Base-by-base conservation (phyloP, 2,329 filamentous ascomycete species). In the Aspergillus cejpii region DNA sequence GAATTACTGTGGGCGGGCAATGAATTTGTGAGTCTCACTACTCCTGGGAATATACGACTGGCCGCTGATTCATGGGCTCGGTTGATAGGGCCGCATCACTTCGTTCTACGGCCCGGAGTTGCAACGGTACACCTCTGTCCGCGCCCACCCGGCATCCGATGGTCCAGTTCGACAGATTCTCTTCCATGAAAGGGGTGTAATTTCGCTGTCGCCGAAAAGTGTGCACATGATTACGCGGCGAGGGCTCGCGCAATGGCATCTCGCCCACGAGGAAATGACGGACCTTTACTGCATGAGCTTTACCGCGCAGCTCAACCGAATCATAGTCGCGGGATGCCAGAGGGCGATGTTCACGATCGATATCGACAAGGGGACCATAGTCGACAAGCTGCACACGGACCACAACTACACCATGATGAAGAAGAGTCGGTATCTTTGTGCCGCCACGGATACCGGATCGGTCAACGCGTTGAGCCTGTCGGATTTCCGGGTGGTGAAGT, bases 271-370 rank as follows among this genome's bases (percentile, higher is more conserved):
- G 33, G 84, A 85, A 44, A 94, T 97, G 84, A 81, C 78, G 52
- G 87, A 96, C 61, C 72, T 98, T 52, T 81, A 82, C 56, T 97
- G 92, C 67, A 97, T 97, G 89, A 91, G 85, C 64, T 96, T 94
- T 63, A 94, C 88, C 1, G 89, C 87, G 21, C 89, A 89, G 60
- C 85, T 85, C 6, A 87, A 85, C 20, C 78, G 94, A 60, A 83
- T 98, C 45, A 73, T 98, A 15, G 86, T 91, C 26, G 92, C 89
- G 37, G 92, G 92, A 37, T 80, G 84, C 54, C 92, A 98, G 67
- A 79, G 84, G 44, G 78, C 78, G 39, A 94, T 98, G 85, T 85
- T 95, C 62, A 83, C 77, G 21, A 76, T 85, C 42, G 81, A 85
- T 56, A 72, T 84, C 37, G 80, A 83, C 40, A 88, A 87, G 67